These are phyloP conservation scores for Alternaria ventricosa DNA, from an alignment of 2,329 filamentous ascomycete genomes.

Conservation along the genomic window DNA sequence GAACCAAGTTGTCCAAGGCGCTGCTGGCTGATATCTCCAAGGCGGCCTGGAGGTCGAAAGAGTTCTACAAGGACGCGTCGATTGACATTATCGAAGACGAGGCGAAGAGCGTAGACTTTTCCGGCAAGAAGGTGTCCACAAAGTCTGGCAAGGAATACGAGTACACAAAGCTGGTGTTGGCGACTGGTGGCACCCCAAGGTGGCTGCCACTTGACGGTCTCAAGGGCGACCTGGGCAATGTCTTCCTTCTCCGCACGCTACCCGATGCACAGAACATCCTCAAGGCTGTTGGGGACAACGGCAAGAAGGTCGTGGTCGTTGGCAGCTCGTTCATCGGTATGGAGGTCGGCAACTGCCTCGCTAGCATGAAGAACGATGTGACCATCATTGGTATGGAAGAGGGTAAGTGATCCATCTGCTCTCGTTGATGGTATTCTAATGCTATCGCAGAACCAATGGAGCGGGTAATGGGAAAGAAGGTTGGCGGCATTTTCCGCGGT, in stretches of 20 bases:
- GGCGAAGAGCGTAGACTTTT: constrained; percentile 79
- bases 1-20: constrained; percentile 94
- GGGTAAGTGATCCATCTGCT: constrained; percentile 20
- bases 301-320: constrained; percentile 91
- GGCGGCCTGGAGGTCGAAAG: constrained; percentile 75
- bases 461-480: constrained; percentile 79
- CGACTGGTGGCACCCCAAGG: constrained; percentile 81
- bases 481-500: constrained; percentile 81
- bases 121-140: constrained; percentile 74
- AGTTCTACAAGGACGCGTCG: constrained; percentile 73
- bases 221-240: constrained; percentile 78
- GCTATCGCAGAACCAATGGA: constrained; percentile 70
- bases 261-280: constrained; percentile 80
- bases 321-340: constrained; percentile 98
- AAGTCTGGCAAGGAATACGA: constrained; percentile 71
- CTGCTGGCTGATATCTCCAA: constrained; percentile 82
- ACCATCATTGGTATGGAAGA: constrained; percentile 89
- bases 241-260: constrained; percentile 83
- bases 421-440: constrained; percentile 15
- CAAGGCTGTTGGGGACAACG: constrained; percentile 75
- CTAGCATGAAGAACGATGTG: constrained; percentile 79
- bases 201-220: constrained; percentile 82
- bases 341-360: constrained; percentile 86
- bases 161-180: constrained; percentile 89
- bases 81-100: constrained; percentile 64